A percentile compares a stretch with the other conserved stretches of the same genome.
These are phyloP conservation scores for Tetracladium setigerum DNA, from an alignment of 495 filamentous ascomycete species.

Conservation along the genomic window DNA sequence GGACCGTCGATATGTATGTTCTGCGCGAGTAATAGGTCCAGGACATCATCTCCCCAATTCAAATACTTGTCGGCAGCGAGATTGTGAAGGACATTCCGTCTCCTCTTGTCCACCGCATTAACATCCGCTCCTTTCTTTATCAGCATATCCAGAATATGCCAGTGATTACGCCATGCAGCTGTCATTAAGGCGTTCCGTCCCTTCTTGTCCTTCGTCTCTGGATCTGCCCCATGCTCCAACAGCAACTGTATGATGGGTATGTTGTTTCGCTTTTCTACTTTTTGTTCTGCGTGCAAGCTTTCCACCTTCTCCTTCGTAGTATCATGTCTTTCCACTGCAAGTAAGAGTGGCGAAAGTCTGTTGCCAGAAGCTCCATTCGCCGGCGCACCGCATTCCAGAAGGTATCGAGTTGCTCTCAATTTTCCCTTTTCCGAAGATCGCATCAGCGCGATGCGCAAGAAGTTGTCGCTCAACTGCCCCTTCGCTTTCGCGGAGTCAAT, in stretches of 20 bases:
- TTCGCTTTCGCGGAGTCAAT: conserved; percentile 33
- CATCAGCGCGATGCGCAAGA: conserved; percentile 43
- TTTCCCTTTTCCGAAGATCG: conserved; percentile 42
- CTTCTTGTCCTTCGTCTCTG: conserved; percentile 33
- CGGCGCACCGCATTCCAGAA: conserved; percentile 37
- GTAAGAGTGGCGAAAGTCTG: conserved; percentile 36
- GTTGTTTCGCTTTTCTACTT: too few relatives aligned
- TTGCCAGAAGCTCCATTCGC: conserved; percentile 32
- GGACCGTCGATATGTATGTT: conserved; percentile 33
- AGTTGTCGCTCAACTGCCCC: conserved; percentile 38
- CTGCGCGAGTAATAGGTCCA: conserved; percentile 35
- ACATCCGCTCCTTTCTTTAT: conserved; percentile 22
- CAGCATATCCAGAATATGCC: conserved; percentile 15
- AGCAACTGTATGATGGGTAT: conserved; percentile 27
- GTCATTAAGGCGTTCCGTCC: conserved; percentile 18
- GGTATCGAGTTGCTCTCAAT: conserved; percentile 33
- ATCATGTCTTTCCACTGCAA: conserved; percentile 44
- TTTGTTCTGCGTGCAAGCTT: too few relatives aligned
- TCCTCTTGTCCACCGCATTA: conserved; percentile 21
- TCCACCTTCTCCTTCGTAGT: too few relatives aligned
- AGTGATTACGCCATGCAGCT: conserved; percentile 21
- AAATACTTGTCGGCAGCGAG: conserved; percentile 47
- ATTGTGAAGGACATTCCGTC: conserved; percentile 37
- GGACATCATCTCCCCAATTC: conserved; percentile 44
- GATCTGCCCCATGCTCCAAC: conserved; percentile 29